Evolutionary conservation across 768 basidiomycete species (phyloP).

Genomic region (Agaricus subrufescens): DNA sequence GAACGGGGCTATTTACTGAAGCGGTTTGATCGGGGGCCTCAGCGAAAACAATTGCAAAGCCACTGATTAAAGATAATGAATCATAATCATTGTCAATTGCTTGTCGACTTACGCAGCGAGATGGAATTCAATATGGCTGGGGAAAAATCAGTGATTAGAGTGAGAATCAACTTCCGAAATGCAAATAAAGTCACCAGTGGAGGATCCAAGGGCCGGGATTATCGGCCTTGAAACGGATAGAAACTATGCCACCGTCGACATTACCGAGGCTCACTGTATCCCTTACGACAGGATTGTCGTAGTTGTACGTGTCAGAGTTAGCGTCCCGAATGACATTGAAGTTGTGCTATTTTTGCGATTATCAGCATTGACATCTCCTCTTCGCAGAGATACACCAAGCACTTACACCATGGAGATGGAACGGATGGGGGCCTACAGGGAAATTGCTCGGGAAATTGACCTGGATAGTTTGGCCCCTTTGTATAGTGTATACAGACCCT

Average conservation of each 20-base stretch:
- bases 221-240: conserved; percentile 46
- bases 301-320: conserved; percentile 30
- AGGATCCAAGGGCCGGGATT: conserved; percentile 49
- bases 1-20: not conserved
- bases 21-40: conserved; percentile 18
- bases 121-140: conserved; percentile 53
- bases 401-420: conserved; percentile 33
- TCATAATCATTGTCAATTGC: not conserved
- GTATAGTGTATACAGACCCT: conserved; percentile 44
- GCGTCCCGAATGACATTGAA: conserved; percentile 43
- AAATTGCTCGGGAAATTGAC: conserved; percentile 26
- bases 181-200: conserved; percentile 32
- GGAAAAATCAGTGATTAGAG: not conserved
- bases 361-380: not conserved
- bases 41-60: conserved; percentile 30
- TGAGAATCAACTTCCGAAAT: not conserved
- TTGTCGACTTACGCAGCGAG: conserved; percentile 27
- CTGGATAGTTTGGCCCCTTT: conserved; percentile 35
- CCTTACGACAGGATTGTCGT: conserved; percentile 32
- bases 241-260: conserved; percentile 29
- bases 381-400: not conserved
- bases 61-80: conserved; percentile 14
- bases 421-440: conserved; percentile 34
- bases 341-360: conserved; percentile 25
- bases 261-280: conserved; percentile 31